These are phyloP conservation scores for Fusarium succisae DNA, from an alignment of 2,329 filamentous ascomycete genomes.

Conservation along the genomic window DNA sequence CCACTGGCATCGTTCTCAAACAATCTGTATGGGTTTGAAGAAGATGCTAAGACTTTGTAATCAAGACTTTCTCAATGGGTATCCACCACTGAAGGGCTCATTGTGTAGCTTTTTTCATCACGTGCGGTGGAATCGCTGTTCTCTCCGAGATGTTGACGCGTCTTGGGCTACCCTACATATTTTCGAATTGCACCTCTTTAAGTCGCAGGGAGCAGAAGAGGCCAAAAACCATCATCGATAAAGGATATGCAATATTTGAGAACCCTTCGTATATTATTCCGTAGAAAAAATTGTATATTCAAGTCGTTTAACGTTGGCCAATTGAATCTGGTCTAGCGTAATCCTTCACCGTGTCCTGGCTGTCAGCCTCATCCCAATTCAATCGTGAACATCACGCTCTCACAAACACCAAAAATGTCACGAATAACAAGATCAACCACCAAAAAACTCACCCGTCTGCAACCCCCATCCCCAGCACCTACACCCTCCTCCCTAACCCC, in stretches of 20 bases:
- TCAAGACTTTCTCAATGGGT: conserved; percentile 4
- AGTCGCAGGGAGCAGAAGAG: rapidly evolving
- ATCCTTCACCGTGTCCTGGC: rapidly evolving
- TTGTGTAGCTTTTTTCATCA: conserved; percentile 18
- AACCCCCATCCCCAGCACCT: neutral
- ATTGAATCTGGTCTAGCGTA: neutral
- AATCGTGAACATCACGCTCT: neutral
- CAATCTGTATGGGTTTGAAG: too few species aligned
- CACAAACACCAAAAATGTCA: conserved; percentile 14
- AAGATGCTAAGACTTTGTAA: conserved; percentile 1
- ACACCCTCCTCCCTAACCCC: rapidly evolving
- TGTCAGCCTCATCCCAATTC: neutral
- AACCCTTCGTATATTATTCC: too few species aligned
- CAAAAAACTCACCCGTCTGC: neutral
- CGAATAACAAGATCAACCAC: conserved; percentile 30
- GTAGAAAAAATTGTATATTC: rapidly evolving
- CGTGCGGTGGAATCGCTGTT: conserved; percentile 32
- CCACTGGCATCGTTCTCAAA: conserved; percentile 43
- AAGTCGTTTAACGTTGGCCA: too few species aligned
- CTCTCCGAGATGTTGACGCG: conserved; percentile 23
- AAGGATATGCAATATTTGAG: neutral
- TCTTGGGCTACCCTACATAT: conserved; percentile 8
- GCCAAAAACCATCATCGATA: rapidly evolving
- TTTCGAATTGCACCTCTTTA: rapidly evolving
- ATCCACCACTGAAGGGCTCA: conserved; percentile 11